Conservation (phyloP, 306 rosid species). For the Cicer chorassanicum region DNA sequence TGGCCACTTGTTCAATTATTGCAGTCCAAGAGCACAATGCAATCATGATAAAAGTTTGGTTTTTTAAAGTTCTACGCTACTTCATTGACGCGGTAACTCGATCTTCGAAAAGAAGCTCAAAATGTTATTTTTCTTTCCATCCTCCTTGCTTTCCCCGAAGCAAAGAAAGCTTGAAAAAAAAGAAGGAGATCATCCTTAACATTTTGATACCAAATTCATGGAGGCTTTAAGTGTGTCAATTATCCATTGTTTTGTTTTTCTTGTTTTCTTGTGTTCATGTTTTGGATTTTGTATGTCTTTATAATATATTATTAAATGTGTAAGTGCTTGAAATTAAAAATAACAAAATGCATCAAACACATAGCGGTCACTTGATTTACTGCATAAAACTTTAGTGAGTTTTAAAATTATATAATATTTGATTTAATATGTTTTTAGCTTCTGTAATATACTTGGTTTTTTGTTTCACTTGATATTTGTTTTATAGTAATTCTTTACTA, state of each 20-base stretch:
- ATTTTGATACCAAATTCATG: constrained; percentile 39
- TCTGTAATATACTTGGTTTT: background rate
- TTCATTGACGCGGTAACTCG: too few relatives aligned
- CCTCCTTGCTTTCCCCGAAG: constrained; percentile 22
- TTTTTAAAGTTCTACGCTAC: constrained; percentile 41
- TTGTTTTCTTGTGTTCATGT: constrained; percentile 3
- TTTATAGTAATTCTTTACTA: too few relatives aligned
- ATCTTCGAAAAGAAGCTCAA: too few relatives aligned
- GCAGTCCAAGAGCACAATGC: constrained; percentile 67
- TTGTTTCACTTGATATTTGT: too few relatives aligned
- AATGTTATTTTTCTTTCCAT: too few relatives aligned
- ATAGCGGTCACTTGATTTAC: background rate
- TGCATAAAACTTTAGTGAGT: background rate
- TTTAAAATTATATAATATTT: background rate
- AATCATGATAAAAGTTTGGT: constrained; percentile 43
- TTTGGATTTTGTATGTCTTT: constrained; percentile 16
- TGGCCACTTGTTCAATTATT: constrained; percentile 94
- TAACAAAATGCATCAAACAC: constrained; percentile 7
- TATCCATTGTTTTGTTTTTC: constrained; percentile 36
- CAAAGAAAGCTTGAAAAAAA: constrained; percentile 31
- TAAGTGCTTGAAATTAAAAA: constrained; percentile 36
- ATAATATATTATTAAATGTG: background rate
- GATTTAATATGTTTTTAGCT: background rate
- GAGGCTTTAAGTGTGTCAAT: constrained; percentile 40
- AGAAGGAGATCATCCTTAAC: background rate